Base-by-base conservation (phyloP, 2,329 filamentous ascomycete genomes). In the Pseudopithomyces chartarum region DNA sequence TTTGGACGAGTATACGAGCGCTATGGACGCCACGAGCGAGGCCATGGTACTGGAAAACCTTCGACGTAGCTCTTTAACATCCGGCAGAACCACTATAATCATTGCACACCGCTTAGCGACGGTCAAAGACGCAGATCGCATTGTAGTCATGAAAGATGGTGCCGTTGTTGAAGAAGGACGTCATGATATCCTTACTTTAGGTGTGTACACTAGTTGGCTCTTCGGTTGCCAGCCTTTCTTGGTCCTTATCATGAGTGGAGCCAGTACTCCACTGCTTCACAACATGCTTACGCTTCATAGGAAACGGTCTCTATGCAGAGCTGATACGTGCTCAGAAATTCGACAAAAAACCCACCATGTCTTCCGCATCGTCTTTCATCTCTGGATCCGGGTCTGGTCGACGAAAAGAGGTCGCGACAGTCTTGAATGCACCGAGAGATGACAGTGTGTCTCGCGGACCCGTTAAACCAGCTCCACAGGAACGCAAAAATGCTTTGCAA, bases 71-170 rank as follows among this genome's bases (percentile, higher is more conserved):
- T 73, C 73, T 15, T 63, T 65, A 11, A 49, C 54, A 15, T 65
- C 59, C 7, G 63, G 64, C 1, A 65, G 73, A 38, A 76, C 71
- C 3, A 76, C 73, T 2, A 68, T 76, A 52, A 70, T 76, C 44
- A 73, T 76, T 54, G 73, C 73, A 3, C 73, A 76, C 47, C 63
- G 71, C 22, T 64, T 77, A 15, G 72, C 69, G 6, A 77, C 74
- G 6, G 71, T 76, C 42, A 68, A 67, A 53, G 67, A 75, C 54
- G 73, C 74, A 7, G 70, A 76, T 45, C 67, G 68, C 23, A 77
- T 77, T 13, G 60, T 76, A 15, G 73, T 77, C 0, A 66, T 77
- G 61, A 67, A 68, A 29, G 67, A 75, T n/a, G 74, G 64, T 17
- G 59, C 56, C 49, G 61, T 73, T 12, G 61, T 66, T 38, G 69